Conservation (phyloP, 1,284 basidiomycete species). For the Cystobasidium pallidum region DNA sequence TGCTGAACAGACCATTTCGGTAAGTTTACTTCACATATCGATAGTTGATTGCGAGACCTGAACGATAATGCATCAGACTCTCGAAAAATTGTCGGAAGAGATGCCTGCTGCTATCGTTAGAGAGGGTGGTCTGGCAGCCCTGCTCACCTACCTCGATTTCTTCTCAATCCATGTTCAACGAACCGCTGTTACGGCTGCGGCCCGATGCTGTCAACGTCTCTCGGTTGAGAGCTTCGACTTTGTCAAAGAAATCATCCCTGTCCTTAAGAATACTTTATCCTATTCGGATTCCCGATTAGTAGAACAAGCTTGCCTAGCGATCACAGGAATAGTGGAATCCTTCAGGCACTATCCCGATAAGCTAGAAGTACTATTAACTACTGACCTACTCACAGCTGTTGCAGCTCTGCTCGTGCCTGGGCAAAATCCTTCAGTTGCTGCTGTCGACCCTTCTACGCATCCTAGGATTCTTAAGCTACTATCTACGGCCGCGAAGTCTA, state of each 20-base stretch:
- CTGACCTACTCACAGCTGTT: conserved; percentile 78
- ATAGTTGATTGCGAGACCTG: background rate
- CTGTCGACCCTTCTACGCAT: conserved; percentile 82
- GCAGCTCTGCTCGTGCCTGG: conserved; percentile 83
- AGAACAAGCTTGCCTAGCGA: conserved; percentile 87
- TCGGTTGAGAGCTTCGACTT: conserved; percentile 82
- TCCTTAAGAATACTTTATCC: conserved; percentile 82
- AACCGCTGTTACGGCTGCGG: conserved; percentile 91
- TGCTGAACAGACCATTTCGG: conserved; percentile 92
- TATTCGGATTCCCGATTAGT: conserved; percentile 92
- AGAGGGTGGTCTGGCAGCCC: conserved; percentile 85
- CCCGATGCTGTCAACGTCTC: conserved; percentile 90
- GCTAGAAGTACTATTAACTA: conserved; percentile 80
- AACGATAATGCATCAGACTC: conserved; percentile 65
- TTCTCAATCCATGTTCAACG: conserved; percentile 95
- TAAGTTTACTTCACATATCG: conserved; percentile 62
- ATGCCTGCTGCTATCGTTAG: conserved; percentile 91
- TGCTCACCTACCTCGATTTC: conserved; percentile 92
- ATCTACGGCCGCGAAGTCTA: conserved; percentile 80
- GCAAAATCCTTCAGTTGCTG: conserved; percentile 65
- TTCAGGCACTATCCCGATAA: conserved; percentile 79
- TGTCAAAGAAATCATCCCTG: conserved; percentile 86
- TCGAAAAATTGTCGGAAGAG: conserved; percentile 96
- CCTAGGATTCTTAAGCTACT: conserved; percentile 83
- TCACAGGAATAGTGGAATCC: conserved; percentile 87